phyloP scores from a whole-genome alignment of 1,139 yeast genomes.

The Kodamaea arcana region DNA sequence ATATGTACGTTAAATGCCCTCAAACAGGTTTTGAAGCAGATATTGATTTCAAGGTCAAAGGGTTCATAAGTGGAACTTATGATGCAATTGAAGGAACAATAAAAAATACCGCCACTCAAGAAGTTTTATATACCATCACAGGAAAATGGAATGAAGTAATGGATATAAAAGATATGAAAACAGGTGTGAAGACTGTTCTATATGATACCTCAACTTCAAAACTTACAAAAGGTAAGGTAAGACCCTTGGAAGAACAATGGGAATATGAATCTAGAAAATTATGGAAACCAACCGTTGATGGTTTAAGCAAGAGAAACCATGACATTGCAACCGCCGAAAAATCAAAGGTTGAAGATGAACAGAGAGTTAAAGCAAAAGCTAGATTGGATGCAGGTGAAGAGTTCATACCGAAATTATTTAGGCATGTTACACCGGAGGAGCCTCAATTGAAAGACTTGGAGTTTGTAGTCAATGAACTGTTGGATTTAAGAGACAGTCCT shows the following conservation, averaged over 20 bases:
- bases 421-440: conserved; percentile 22
- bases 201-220: conserved; percentile 59
- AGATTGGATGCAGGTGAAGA: conserved; percentile 75
- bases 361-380: conserved; percentile 67
- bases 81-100: conserved; percentile 81
- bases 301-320: conserved; percentile 74
- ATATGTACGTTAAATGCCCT: conserved; percentile 68
- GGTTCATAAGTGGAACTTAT: conserved; percentile 87
- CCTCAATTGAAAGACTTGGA: conserved; percentile 47
- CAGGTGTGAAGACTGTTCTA: conserved; percentile 48
- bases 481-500: conserved; percentile 38
- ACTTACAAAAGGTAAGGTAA: conserved; percentile 61
- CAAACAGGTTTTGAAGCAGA: conserved; percentile 62
- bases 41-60: conserved; percentile 92
- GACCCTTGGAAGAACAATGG: conserved; percentile 76
- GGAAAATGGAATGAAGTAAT: conserved; percentile 95
- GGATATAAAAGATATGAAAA: conserved; percentile 56
- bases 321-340: conserved; percentile 83
- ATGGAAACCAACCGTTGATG: conserved; percentile 80
- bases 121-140: conserved; percentile 58
- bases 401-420: conserved; percentile 77
- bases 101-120: conserved; percentile 48
- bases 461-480: conserved; percentile 57
- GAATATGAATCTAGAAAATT: conserved; percentile 74
- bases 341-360: conserved; percentile 77